Base-by-base conservation (phyloP, 495 filamentous ascomycete genomes). In the Apiosordaria backusii region DNA sequence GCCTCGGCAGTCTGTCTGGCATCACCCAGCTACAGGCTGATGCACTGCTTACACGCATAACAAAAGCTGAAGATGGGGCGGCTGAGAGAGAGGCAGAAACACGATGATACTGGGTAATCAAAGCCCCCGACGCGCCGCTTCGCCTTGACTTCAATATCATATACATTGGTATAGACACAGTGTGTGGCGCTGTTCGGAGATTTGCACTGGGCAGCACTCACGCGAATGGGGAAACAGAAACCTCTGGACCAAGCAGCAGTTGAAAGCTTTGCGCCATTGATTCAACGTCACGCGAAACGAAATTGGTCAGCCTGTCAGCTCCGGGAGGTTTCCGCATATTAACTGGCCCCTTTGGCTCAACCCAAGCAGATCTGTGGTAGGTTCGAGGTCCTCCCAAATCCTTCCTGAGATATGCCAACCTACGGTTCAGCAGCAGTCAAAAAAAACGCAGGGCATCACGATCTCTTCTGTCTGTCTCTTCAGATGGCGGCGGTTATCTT, bases 121-220 rank as follows among this genome's bases (percentile, higher is more conserved):
- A 45, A 55, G 52, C 52, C 52, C 3, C 52, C 15, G 19, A 55
- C 3, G 52, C 52, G 52, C n/a, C n/a, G 52, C 52, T 55, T 18
- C 35, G 35, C 35, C 52, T 55, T 55, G 10, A 7, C 16, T 55
- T 54, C 16, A 4, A 54, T 22, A 54, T 54, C 5, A 54, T 67
- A 53, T 23, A 57, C 15, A 15, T 26, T 1, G 18, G 10, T 21
- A 21, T 22, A 60, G 35, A 13, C 57, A 55, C 23, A 54, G 21
- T 50, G 2, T 62, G 27, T 57, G 52, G 13, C 26, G 35, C 1
- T 15, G 4, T 35, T 53, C 62, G 66, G 62, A 68, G 57, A 64
- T 68, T 68, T 64, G 61, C 16, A 57, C 61, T 23, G 18, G 53
- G 35, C 27, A 25, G 58, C 5, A 6, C 64, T 21, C 23, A 53